These are phyloP conservation scores for Inosperma sp. DNA, from an alignment of 768 basidiomycete species.

Conservation along the genomic window DNA sequence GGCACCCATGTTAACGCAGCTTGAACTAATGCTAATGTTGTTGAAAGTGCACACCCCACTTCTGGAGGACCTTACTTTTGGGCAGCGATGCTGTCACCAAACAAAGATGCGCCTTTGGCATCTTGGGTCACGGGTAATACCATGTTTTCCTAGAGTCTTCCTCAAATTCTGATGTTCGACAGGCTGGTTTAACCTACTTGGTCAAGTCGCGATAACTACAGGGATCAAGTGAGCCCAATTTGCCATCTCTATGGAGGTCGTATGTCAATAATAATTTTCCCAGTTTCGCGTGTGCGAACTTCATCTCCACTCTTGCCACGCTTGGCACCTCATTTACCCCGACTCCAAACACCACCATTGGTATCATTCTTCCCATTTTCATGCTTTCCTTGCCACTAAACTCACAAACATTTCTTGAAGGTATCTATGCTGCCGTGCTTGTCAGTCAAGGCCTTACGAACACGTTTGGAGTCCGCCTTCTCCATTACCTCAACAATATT, in stretches of 20 bases:
- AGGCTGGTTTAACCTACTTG: slow-evolving; percentile 71
- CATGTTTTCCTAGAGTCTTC: background rate
- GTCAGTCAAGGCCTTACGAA: slow-evolving; percentile 67
- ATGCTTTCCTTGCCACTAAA: too few species aligned
- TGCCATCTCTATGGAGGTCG: slow-evolving; percentile 49
- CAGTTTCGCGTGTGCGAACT: slow-evolving; percentile 63
- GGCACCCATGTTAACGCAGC: background rate
- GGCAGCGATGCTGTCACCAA: slow-evolving; percentile 70
- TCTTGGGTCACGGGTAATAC: slow-evolving; percentile 62
- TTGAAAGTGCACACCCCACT: slow-evolving; percentile 66
- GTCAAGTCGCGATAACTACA: slow-evolving; percentile 74
- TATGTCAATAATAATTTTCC: slow-evolving; percentile 16
- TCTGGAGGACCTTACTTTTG: slow-evolving; percentile 76
- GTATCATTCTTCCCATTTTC: slow-evolving; percentile 26
- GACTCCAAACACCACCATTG: slow-evolving; percentile 56
- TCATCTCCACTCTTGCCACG: slow-evolving; percentile 60
- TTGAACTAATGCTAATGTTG: too few species aligned
- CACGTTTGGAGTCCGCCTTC: slow-evolving; percentile 64
- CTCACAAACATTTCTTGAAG: slow-evolving; percentile 18
- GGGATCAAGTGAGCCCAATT: slow-evolving; percentile 49
- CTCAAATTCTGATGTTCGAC: background rate
- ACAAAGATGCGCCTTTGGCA: slow-evolving; percentile 54
- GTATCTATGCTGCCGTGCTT: slow-evolving; percentile 64
- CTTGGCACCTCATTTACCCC: slow-evolving; percentile 53
- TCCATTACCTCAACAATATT: slow-evolving; percentile 65